Conservation (phyloP, 108 stramenopile genomes). For the Cyclotella choctawhatcheeana region DNA sequence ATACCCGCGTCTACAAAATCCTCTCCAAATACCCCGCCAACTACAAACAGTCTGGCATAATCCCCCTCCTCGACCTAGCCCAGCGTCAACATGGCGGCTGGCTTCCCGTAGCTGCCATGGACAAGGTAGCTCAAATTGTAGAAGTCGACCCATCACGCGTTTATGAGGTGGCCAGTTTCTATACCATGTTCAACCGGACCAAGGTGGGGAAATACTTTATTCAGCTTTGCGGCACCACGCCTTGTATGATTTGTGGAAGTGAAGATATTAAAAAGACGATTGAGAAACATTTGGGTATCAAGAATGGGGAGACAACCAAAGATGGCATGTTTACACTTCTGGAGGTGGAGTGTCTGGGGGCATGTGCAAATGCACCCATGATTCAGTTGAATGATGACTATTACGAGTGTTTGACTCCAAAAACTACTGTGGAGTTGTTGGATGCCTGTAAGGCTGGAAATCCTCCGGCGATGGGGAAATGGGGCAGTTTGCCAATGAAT, state of each 20-base stretch:
- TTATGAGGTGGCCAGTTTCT: slow-evolving; percentile 98
- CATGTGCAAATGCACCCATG: slow-evolving; percentile 99
- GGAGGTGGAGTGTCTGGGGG: slow-evolving; percentile 99
- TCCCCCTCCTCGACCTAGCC: slow-evolving; percentile 96
- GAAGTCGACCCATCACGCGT: slow-evolving; percentile 90
- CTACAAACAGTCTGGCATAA: slow-evolving; percentile 97
- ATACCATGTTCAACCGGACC: slow-evolving; percentile 99
- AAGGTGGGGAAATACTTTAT: slow-evolving; percentile 99
- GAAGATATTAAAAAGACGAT: slow-evolving; percentile 99
- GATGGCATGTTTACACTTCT: slow-evolving; percentile 98
- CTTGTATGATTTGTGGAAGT: slow-evolving; percentile 99
- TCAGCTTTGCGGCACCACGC: slow-evolving; percentile 99
- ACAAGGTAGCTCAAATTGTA: slow-evolving; percentile 98
- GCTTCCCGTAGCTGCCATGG: slow-evolving; percentile 98
- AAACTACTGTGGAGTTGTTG: slow-evolving; percentile 93
- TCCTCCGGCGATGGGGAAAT: slow-evolving; percentile 93
- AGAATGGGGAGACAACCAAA: slow-evolving; percentile 94
- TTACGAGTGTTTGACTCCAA: slow-evolving; percentile 98
- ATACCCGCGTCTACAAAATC: slow-evolving; percentile 89
- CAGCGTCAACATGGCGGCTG: slow-evolving; percentile 98
- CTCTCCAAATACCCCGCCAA: slow-evolving; percentile 97
- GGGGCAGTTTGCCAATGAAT: slow-evolving; percentile 99
- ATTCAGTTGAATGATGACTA: slow-evolving; percentile 99
- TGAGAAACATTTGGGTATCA: slow-evolving; percentile 95
- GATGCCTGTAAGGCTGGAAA: slow-evolving; percentile 94